A percentile compares a stretch with the other conserved stretches of the same genome.
Conservation (phyloP, 805 yeast species). For the Lachancea dasiensis region DNA sequence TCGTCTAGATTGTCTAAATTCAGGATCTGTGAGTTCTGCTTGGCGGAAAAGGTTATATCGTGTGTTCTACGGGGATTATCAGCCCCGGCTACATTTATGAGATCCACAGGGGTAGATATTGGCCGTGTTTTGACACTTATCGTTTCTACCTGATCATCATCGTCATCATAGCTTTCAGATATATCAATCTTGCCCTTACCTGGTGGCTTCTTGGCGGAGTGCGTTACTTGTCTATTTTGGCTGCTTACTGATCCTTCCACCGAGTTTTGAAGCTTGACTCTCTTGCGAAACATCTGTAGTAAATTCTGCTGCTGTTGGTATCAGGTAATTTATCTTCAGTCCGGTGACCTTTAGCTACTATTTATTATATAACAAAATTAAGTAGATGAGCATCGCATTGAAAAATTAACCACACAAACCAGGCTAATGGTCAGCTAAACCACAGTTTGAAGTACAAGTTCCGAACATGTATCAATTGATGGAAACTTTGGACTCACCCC, state of each 20-base stretch:
- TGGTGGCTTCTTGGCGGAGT: neutral
- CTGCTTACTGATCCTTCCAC: neutral
- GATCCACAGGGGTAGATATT: no score
- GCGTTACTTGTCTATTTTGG: neutral
- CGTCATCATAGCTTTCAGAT: conserved; percentile 3
- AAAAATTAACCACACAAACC: no score
- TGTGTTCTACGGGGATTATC: no score
- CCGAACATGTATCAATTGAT: no score
- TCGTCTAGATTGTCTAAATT: conserved; percentile 21
- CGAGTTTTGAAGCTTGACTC: conserved; percentile 1
- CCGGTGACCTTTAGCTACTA: no score
- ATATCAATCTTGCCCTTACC: conserved; percentile 10
- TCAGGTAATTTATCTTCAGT: no score
- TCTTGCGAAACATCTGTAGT: conserved; percentile 9
- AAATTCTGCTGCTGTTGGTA: no score
- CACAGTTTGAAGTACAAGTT: no score
- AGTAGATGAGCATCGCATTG: no score
- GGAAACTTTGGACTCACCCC: neutral
- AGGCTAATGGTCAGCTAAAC: no score
- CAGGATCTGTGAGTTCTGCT: conserved; percentile 8
- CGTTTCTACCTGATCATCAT: conserved; percentile 3
- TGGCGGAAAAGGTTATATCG: neutral
- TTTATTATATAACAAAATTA: no score
- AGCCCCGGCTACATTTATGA: no score
- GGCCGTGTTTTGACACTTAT: neutral